A percentile compares a stretch with the other conserved stretches of the same genome.
phyloP scores from a whole-genome alignment of 495 filamentous ascomycete genomes.

The Immersiella caudata region DNA sequence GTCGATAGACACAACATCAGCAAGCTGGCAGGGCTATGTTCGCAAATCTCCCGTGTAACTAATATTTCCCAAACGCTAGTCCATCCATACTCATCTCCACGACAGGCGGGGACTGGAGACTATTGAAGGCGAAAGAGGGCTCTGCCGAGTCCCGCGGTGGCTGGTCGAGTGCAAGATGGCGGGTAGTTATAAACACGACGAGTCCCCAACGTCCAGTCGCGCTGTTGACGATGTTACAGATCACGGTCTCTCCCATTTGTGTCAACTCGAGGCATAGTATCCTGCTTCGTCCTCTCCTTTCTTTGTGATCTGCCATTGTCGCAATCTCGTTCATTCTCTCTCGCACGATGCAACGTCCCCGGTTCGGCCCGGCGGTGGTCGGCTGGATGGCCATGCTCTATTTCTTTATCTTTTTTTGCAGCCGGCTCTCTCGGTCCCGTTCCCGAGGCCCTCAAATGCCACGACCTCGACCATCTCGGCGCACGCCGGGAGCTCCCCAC shows the following conservation, averaged over 20 bases:
- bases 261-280: not conserved
- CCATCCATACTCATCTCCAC: not conserved
- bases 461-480: not conserved
- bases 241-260: not conserved
- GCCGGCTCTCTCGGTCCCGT: not conserved
- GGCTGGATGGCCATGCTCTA: not conserved
- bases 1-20: not conserved
- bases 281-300: not conserved
- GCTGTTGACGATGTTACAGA: not conserved
- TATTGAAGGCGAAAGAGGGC: too few species aligned
- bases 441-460: not conserved
- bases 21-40: not conserved
- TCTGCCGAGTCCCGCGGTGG: not conserved
- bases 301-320: too few species aligned
- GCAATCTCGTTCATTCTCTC: not conserved
- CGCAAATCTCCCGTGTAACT: not conserved
- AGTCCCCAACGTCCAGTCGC: not conserved
- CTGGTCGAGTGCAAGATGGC: not conserved
- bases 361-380: not conserved
- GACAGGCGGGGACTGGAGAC: not conserved
- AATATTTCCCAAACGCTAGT: not conserved
- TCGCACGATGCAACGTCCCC: not conserved
- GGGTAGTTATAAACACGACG: not conserved
- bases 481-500: constrained; percentile 11
- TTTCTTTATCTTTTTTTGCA: not conserved